phyloP scores from a whole-genome alignment of 2,329 filamentous ascomycete genomes.

The Colletotrichum sp. region DNA sequence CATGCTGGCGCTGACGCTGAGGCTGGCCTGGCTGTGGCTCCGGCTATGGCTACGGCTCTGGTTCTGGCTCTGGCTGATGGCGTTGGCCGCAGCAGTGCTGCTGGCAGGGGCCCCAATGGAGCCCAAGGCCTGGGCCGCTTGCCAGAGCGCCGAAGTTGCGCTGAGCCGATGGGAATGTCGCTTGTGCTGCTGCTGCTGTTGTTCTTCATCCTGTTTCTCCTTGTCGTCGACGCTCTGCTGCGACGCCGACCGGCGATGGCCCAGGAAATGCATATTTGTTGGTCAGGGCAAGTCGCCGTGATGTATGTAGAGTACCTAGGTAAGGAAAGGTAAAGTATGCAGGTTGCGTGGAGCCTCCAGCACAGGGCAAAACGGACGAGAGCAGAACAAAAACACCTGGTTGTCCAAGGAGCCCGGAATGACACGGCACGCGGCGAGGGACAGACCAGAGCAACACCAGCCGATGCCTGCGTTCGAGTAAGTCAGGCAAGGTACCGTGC shows the following conservation, averaged over 20 bases:
- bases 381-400: neutral
- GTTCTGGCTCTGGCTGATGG: conserved; percentile 13
- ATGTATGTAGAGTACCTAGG: neutral
- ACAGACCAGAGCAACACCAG: neutral
- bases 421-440: neutral
- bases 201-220: conserved; percentile 7
- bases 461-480: neutral
- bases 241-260: conserved; percentile 16
- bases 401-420: neutral
- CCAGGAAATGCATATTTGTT: conserved; percentile 11
- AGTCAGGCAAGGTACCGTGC: neutral
- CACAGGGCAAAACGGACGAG: neutral
- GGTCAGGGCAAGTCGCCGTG: neutral
- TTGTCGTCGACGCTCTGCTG: conserved; percentile 13
- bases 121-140: conserved; percentile 16
- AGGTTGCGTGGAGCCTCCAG: neutral
- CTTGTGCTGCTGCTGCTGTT: conserved; percentile 9
- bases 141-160: conserved; percentile 15
- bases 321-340: neutral
- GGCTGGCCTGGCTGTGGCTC: conserved; percentile 15
- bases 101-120: conserved; percentile 15
- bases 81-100: conserved; percentile 1
- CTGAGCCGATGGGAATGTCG: conserved; percentile 1
- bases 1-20: conserved; percentile 15
- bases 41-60: conserved; percentile 10